Evolutionary conservation across 148 eudicot species (phyloP).

Genomic region (Bassia scoparia): DNA sequence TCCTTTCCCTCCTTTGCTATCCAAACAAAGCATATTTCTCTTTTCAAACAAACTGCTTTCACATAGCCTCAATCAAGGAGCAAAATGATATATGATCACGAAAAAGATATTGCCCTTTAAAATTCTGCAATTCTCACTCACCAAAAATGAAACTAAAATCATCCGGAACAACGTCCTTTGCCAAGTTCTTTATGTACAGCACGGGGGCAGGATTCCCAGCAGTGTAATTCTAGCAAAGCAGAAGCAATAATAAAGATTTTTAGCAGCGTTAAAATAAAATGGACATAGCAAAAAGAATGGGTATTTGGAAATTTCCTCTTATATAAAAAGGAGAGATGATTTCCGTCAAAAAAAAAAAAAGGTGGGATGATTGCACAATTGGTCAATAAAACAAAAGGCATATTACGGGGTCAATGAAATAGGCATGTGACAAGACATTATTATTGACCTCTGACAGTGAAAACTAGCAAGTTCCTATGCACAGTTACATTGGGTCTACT

Average conservation of each 20-base stretch:
- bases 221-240: conserved; percentile 61
- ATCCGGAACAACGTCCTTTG: conserved; percentile 75
- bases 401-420: too few relatives aligned
- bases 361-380: not conserved
- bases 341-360: too few relatives aligned
- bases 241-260: not conserved
- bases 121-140: conserved; percentile 20
- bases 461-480: too few relatives aligned
- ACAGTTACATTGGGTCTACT: too few relatives aligned
- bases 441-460: not conserved
- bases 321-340: not conserved
- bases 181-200: conserved; percentile 87
- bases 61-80: not conserved
- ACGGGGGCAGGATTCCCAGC: conserved; percentile 80
- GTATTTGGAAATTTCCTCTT: not conserved
- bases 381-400: not conserved
- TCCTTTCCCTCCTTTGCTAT: too few relatives aligned
- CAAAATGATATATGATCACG: not conserved
- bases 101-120: not conserved
- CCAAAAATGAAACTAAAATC: conserved; percentile 83
- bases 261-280: not conserved
- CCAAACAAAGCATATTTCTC: too few relatives aligned
- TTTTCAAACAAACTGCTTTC: not conserved
- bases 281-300: too few relatives aligned
- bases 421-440: too few relatives aligned